Base-by-base conservation (phyloP, 2,329 filamentous ascomycete species). In the Penicillium sp. region DNA sequence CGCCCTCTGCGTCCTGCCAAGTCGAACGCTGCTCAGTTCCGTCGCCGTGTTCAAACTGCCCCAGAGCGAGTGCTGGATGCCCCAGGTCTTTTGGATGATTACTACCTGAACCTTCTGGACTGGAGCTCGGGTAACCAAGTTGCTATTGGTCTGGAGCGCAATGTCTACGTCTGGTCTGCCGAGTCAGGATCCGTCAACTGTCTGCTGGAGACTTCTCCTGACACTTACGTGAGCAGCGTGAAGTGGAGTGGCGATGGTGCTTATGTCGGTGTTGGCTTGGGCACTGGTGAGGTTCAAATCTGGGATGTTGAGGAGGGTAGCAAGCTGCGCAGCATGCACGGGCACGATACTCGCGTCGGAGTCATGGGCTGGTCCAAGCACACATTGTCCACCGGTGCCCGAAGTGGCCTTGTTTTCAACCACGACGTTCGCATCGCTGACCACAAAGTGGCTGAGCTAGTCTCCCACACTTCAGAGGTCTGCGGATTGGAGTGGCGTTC, bases 321-420 rank as follows among this genome's bases (percentile, higher is more conserved):
- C 71, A 98, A 98, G 84, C 89, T 99, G 58, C 93, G 95, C 75
- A 97, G 92, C 83, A 99, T 99, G 95, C 90, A 92, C 74, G 95
- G 95, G 59, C 95, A 99, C 73, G 93, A 98, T 71, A 93, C 91
- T 39, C 93, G 95, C 54, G 93, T 99, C 62, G 91, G 93, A 72
- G 93, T 96, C 64, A 97, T 98, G 93, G 91, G 93, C 71, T 99
- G 95, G 95, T 96, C 91, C 84, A 98, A 98, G 85, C 95, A 98
- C 79, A 87, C 96, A 56, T 85, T 99, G 52, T 98, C 95, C 39
- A 97, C 93, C 22, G 95, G 95, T 65, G 91, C 95, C 56, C 90
- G 95, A 73, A 96, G 90, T 65, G 95, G 95, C 24, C 88, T 97
- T 46, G 92, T 99, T 68, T 97, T 87, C 87, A 99, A 99, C 84